Base-by-base conservation (phyloP, 164 flowering plant species). In the Aristolochia contorta region DNA sequence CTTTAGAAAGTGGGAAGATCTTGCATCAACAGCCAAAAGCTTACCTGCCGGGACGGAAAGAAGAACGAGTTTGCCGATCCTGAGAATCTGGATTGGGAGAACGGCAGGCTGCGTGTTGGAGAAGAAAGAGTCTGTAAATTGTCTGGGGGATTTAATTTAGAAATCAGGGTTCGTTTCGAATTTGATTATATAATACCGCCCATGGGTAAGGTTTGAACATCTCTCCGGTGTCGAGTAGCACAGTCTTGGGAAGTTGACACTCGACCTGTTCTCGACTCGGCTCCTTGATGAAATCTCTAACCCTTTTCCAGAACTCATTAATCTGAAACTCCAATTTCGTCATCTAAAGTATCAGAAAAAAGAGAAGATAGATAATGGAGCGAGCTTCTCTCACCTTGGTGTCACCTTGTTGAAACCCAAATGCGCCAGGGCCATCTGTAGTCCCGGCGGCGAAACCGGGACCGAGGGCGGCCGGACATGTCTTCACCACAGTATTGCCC, bases 361-460 rank as follows among this genome's bases (percentile, higher is more conserved):
- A 25, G 58, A 55, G 18, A 37, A 20, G 8, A n/a, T 49, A 21
- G 23, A 21, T 13, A 54, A 12, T 21, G 59, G 46, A 7, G 12
- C 20, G 3, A 59, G 33, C 16, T 46, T 22, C 62, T 22, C 62
- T 65, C 15, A 84, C 89, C 82, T 79, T n/a, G 0, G 69, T 71
- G 59, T 84, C 84, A 7, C 86, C 89, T 63, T 82, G 86, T 67
- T 77, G 79, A 63, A 84, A 84, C n/a, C 81, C 89, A 57, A 72
- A 72, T 8, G 23, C 60, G 2, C 89, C 89, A 18, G 84, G 86
- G 16, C 89, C 89, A 72, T 84, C 86, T 2, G 89, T 80, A 14
- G 89, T 84, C 24, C 89, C 89, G 1, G 89, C 89, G 0, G 89
- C 86, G 62, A 84, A 84, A 53, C 81, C 86, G 2, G 81, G 80